Evolutionary conservation across 208 protist genomes (phyloP).

Genomic region (Leishmania guyanensis): DNA sequence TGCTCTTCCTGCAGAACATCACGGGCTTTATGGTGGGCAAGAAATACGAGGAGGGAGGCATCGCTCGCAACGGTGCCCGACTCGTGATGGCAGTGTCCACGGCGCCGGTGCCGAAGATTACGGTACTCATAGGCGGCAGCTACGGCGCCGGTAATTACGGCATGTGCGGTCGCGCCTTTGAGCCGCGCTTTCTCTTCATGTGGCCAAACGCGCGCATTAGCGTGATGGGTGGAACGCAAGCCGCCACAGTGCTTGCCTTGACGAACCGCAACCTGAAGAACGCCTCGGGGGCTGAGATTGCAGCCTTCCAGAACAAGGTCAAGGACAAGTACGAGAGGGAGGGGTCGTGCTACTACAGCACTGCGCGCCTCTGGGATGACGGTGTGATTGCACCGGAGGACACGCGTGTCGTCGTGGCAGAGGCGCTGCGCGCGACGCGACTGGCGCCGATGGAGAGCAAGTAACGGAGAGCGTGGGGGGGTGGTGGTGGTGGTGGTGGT

Average conservation of each 20-base stretch:
- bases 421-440: constrained; percentile 74
- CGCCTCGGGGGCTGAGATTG: constrained; percentile 55
- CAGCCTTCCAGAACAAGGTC: constrained; percentile 72
- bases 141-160: constrained; percentile 98
- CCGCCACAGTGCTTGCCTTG: constrained; percentile 88
- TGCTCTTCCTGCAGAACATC: constrained; percentile 98
- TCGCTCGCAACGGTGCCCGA: constrained; percentile 97
- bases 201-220: constrained; percentile 96
- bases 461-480: constrained; percentile 3
- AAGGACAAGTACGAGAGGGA: constrained; percentile 93
- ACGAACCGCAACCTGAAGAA: constrained; percentile 63
- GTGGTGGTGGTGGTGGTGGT: too few relatives aligned
- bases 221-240: constrained; percentile 98
- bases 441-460: constrained; percentile 60
- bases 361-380: constrained; percentile 96
- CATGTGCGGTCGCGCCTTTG: constrained; percentile 95
- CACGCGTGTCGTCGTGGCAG: constrained; percentile 84
- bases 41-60: constrained; percentile 93
- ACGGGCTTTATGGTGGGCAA: constrained; percentile 94
- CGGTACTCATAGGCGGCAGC: constrained; percentile 94
- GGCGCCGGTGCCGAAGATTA: constrained; percentile 95
- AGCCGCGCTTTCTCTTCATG: constrained; percentile 95
- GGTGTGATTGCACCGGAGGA: constrained; percentile 94
- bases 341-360: constrained; percentile 93
- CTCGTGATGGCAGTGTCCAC: constrained; percentile 95